Base-by-base conservation (phyloP, 2,329 filamentous ascomycete species). In the Aureobasidium sp. region DNA sequence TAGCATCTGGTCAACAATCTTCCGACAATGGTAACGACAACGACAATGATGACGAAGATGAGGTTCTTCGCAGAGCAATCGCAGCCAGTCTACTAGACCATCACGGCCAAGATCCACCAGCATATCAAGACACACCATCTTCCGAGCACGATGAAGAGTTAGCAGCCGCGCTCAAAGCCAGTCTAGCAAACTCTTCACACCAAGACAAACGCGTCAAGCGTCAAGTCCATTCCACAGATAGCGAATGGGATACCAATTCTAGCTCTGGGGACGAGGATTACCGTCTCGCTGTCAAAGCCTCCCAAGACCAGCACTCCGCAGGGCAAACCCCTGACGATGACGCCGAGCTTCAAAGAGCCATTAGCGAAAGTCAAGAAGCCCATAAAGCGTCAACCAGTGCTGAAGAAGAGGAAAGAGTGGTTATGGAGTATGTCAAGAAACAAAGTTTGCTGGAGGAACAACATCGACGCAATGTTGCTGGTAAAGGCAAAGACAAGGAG, bases 371-470 rank as follows among this genome's bases (percentile, higher is more conserved):
- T 69, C 1, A 68, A 70, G 44, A 69, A 75, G 53, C 69, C 76
- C 55, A 71, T 76, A 68, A 68, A 66, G 63, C 65, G 61, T 9
- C n/a, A 1, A 48, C 42, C 10, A 48, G 27, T 8, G 71, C 70
- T 68, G 71, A 73, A 79, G 82, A 30, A 72, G 88, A 91, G 69
- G 88, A 92, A 70, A 83, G 90, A 61, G 84, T 88, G 62, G 83
- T 91, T 9, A 72, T 92, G 70, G 87, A 91, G 68, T 91, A 90
- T 72, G 81, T 91, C 44, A 89, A 87, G 78, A 88, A 86, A 76
- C 87, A 91, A 76, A 91, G 87, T 71, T 70, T 90, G 45, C 79
- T 83, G 0, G 89, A 93, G 73, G 86, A 86, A 66, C 79, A 86
- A 70, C 74, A 78, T 66, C 65, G 69, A 45, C n/a, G 15, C 5